phyloP scores from a whole-genome alignment of 306 rosid species.

The Sicyos edulis region DNA sequence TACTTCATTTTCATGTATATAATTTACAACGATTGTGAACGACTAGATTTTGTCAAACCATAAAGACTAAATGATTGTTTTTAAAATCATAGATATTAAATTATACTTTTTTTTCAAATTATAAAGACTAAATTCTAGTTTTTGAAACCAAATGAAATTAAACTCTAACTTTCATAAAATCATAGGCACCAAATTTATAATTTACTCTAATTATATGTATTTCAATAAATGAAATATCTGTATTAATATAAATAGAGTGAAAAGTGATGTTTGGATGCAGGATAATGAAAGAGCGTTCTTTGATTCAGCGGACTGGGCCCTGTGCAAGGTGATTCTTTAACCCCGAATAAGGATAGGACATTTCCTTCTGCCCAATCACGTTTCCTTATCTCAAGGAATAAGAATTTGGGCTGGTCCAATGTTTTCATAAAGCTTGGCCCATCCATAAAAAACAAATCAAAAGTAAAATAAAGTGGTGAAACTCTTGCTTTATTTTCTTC shows the following conservation, averaged over 20 bases:
- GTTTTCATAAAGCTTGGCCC: not conserved
- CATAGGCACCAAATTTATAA: too few species aligned
- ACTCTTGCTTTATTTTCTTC: not conserved
- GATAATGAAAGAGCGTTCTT: constrained; percentile 18
- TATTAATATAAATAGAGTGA: not conserved
- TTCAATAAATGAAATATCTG: too few species aligned
- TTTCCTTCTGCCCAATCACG: not conserved
- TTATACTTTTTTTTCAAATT: too few species aligned
- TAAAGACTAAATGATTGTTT: too few species aligned
- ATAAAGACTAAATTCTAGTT: too few species aligned
- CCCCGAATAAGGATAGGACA: not conserved
- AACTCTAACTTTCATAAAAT: too few species aligned
- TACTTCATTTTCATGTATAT: too few species aligned
- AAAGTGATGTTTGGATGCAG: constrained; percentile 21
- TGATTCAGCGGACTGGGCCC: constrained; percentile 24
- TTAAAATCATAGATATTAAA: too few species aligned
- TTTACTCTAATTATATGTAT: too few species aligned
- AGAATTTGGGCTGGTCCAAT: constrained; percentile 3
- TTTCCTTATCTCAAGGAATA: not conserved
- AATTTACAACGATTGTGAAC: too few species aligned
- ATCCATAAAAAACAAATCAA: not conserved
- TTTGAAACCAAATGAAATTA: too few species aligned
- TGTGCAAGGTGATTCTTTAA: not conserved
- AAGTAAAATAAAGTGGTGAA: not conserved
- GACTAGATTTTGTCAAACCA: too few species aligned